Base-by-base conservation (phyloP, 495 filamentous ascomycete genomes). In the Ascodesmis nigricans region DNA sequence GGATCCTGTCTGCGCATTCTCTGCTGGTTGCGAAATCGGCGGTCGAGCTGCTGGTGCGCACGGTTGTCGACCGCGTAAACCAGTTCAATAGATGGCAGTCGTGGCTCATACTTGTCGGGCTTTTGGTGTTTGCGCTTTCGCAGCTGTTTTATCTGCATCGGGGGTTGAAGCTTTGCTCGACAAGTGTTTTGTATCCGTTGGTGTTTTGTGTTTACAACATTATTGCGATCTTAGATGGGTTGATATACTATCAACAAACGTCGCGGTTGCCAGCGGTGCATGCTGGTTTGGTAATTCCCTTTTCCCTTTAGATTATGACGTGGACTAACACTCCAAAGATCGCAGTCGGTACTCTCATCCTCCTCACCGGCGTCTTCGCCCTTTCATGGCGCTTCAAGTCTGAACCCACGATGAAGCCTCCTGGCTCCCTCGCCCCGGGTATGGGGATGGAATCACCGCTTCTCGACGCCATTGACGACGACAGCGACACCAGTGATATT, bases 141-240 rank as follows among this genome's bases (percentile, higher is more conserved):
- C 87, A 99, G 56, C 63, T 99, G 10, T 99, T 90, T 58, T 95
- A 83, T 50, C 69, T 99, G 21, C 84, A 99, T 53, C 67, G 77
- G 13, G 87, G 87, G 33, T 62, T 99, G 38, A 91, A 91, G 50
- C 62, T 95, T 25, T 81, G 84, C 54, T 92, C 81, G 33, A 95
- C 87, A 11, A 91, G 80, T 56, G 71, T 99, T 32, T 67, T 99
- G 44, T 99, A 99, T 58, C 87, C 87, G 4, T 75, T 95, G 47
- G 81, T 93, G 22, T 99, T 99, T 58, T 99, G 87, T 67, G 73
- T 93, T 42, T 99, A 95, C 62, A 99, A 99, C 63, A 92, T 99
- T 45, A 84, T 92, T 42, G 90, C 87, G 39, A 99, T 95, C 43
- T 60, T 95, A 40, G 90, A 99, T 57, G 87, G 87, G 11, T 62